Percentiles rank a stretch among this genome's conserved stretches.
phyloP scores from a whole-genome alignment of 768 basidiomycete genomes.

The Kwoniella europaea region DNA sequence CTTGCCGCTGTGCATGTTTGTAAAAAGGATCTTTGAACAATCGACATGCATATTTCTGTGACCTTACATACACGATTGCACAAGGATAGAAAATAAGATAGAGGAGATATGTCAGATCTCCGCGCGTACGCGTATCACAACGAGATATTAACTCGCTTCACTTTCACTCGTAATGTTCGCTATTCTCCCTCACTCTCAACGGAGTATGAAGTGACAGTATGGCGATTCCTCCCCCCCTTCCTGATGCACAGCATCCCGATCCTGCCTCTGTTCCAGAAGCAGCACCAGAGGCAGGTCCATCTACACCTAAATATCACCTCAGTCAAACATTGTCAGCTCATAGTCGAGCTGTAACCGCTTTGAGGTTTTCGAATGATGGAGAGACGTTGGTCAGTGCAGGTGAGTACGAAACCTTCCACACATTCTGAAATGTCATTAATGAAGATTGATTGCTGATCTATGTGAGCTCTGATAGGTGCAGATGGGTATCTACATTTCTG shows the following conservation, averaged over 20 bases:
- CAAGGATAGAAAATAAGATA: no score
- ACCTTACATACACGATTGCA: no score
- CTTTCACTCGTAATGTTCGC: background rate
- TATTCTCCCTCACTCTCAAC: no score
- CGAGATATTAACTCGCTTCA: background rate
- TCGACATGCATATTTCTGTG: no score
- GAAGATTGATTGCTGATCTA: background rate
- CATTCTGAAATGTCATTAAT: background rate
- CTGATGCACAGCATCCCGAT: constrained; percentile 4
- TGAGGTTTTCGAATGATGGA: constrained; percentile 90
- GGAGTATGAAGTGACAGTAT: no score
- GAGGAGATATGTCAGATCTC: no score
- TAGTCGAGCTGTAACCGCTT: constrained; percentile 74
- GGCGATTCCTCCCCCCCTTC: no score
- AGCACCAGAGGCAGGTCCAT: constrained; percentile 2
- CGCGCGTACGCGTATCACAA: no score
- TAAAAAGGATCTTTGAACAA: no score
- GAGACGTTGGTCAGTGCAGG: constrained; percentile 79
- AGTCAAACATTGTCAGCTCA: constrained; percentile 65
- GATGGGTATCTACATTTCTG: constrained; percentile 49
- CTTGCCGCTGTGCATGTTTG: no score
- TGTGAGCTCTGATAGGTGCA: constrained; percentile 37
- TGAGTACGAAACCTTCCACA: constrained; percentile 58
- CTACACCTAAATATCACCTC: constrained; percentile 30
- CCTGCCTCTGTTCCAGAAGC: background rate